A percentile compares a stretch with the other conserved stretches of the same genome.
Conservation (phyloP, 192 early-diverging fungal species). For the Coemansia pectinata region DNA sequence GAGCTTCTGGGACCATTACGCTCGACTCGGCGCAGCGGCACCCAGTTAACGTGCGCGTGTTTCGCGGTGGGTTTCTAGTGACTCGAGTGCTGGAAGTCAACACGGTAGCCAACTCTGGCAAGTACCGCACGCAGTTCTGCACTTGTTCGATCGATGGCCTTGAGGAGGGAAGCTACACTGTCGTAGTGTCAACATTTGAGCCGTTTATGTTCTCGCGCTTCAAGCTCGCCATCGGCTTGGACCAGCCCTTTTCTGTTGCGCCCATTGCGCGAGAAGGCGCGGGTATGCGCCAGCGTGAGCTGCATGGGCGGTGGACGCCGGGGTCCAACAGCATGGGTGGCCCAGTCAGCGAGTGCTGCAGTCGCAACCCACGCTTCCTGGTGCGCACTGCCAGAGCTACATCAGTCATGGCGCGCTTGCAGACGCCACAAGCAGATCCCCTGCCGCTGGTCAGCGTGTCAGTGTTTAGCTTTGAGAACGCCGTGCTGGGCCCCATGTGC, state of each 20-base stretch:
- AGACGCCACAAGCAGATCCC: slow-evolving; percentile 64
- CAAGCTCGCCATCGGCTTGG: slow-evolving; percentile 64
- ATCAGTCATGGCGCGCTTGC: slow-evolving; percentile 65
- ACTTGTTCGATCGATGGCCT: slow-evolving; percentile 66
- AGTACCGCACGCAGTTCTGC: slow-evolving; percentile 78
- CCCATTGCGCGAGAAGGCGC: slow-evolving; percentile 76
- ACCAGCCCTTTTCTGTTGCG: slow-evolving; percentile 52
- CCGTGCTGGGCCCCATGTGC: slow-evolving; percentile 15
- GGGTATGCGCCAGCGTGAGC: slow-evolving; percentile 61
- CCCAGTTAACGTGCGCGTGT: slow-evolving; percentile 68
- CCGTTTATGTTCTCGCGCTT: slow-evolving; percentile 68
- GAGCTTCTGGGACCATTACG: slow-evolving; percentile 52
- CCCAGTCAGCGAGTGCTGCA: slow-evolving; percentile 57
- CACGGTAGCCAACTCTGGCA: slow-evolving; percentile 68
- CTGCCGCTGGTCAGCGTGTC: slow-evolving; percentile 71
- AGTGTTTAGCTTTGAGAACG: slow-evolving; percentile 58
- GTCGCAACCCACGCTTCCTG: slow-evolving; percentile 68
- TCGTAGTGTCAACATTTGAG: slow-evolving; percentile 79
- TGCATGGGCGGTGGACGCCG: slow-evolving; percentile 55
- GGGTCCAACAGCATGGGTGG: slow-evolving; percentile 65
- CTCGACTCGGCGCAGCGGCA: slow-evolving; percentile 67
- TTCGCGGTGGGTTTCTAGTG: slow-evolving; percentile 73
- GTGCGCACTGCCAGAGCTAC: slow-evolving; percentile 62
- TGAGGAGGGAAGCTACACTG: slow-evolving; percentile 69
- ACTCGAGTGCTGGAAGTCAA: slow-evolving; percentile 62